Conservation (phyloP, 306 rosid species). For the Sphenostylis stenocarpa region DNA sequence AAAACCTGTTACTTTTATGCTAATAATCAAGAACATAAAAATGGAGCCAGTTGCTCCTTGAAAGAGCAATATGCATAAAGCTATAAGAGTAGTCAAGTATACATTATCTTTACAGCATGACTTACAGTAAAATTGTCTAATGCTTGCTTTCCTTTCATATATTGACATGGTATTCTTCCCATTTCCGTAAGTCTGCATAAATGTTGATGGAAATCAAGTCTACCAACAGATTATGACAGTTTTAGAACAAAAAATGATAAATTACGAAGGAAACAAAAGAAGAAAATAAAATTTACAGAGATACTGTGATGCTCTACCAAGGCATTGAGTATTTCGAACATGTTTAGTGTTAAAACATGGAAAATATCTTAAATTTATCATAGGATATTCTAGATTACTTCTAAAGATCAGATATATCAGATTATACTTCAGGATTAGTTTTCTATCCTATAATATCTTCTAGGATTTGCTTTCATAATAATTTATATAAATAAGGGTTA, state of each 20-base stretch:
- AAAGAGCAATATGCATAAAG: background rate
- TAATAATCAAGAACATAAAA: background rate
- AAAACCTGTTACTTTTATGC: background rate
- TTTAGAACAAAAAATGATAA: background rate
- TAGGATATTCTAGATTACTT: background rate
- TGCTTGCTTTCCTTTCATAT: conserved; percentile 85
- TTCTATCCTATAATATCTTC: background rate
- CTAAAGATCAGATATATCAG: background rate
- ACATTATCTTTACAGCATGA: conserved; percentile 17
- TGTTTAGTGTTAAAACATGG: background rate
- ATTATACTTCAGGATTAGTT: background rate
- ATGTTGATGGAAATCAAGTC: conserved; percentile 20
- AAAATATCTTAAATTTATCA: background rate
- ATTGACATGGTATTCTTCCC: conserved; percentile 82
- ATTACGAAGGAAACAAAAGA: background rate
- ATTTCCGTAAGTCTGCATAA: conserved; percentile 72
- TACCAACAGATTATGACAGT: background rate
- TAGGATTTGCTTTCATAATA: background rate
- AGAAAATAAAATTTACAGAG: background rate
- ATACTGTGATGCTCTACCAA: background rate
- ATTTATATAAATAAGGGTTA: too few species aligned
- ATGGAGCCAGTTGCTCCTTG: background rate
- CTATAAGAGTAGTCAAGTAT: background rate
- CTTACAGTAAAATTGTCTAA: conserved; percentile 86
- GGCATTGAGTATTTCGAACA: background rate